These are phyloP conservation scores for Podaxis sp. DNA, from an alignment of 768 basidiomycete species.

Conservation along the genomic window DNA sequence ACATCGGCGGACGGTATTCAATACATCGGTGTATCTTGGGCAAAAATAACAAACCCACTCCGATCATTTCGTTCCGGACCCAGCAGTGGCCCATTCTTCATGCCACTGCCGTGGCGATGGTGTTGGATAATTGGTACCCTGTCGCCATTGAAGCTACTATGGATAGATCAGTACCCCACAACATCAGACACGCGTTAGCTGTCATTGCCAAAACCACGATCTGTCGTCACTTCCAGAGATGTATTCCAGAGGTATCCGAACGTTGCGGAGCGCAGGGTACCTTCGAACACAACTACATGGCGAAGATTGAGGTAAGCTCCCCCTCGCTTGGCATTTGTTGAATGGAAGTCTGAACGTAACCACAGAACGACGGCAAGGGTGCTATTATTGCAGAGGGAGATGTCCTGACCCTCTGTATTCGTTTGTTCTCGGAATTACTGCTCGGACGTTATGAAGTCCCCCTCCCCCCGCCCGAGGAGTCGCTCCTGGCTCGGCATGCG, in stretches of 20 bases:
- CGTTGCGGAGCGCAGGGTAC: conserved; percentile 65
- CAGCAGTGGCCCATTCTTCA: conserved; percentile 59
- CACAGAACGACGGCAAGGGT: conserved; percentile 47
- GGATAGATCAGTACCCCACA: conserved; percentile 35
- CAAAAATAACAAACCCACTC: conserved; percentile 34
- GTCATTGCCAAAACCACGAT: conserved; percentile 54
- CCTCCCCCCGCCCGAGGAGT: conserved; percentile 44
- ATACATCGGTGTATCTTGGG: conserved; percentile 49
- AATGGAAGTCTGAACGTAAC: conserved; percentile 13
- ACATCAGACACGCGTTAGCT: conserved; percentile 51
- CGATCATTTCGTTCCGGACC: conserved; percentile 60
- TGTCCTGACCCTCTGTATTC: conserved; percentile 46
- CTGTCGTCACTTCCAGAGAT: conserved; percentile 49
- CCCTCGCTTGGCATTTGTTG: conserved; percentile 3
- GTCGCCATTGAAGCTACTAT: conserved; percentile 30
- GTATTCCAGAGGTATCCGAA: conserved; percentile 50
- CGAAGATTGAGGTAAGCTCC: conserved; percentile 42
- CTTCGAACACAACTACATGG: conserved; percentile 61
- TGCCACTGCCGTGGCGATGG: conserved; percentile 46
- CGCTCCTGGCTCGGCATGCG: conserved; percentile 51
- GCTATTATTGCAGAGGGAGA: conserved; percentile 57
- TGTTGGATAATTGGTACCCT: conserved; percentile 47
- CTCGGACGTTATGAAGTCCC: conserved; percentile 48
- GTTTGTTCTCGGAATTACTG: conserved; percentile 56
- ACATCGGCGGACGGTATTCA: conserved; percentile 54